Evolutionary conservation across 495 filamentous ascomycete genomes (phyloP), one percentile per base, ranked within the genome.

Genomic region (Aspergillus nidulans): DNA sequence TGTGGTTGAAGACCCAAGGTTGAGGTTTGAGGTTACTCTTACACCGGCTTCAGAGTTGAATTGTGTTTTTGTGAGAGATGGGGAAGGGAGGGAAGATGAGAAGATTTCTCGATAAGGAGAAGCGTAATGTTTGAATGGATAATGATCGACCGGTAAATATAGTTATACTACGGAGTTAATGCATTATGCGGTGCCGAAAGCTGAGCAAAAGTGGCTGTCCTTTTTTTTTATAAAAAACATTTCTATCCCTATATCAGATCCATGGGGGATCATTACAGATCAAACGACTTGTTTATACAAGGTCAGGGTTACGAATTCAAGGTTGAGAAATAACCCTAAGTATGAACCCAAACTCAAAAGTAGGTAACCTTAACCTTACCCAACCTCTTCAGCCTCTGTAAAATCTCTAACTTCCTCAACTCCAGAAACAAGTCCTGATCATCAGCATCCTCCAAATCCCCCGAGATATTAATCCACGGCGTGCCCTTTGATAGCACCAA

Each of bases 341-440:
- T 34, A 6, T 2, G 15, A 34, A 34, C 30, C 2, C 30, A 18
- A 41, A 25, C 6, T 41, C 25, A 67, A 19, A 68, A 60, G 48
- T 59, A 66, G 3, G 46, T 52, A 18, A 62, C 46, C 56, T 65
- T 66, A 0, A 60, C 47, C 52, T 69, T 75, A 18, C 56, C 53
- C 45, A 72, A 18, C 30, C 60, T 69, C 66, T 71, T 75, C 36
- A 76, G 52, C 57, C 62, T 65, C 59, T 75, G 72, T 48, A 75
- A 41, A 41, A 76, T 70, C 59, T 76, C 71, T 47, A 76, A 55
- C 49, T 67, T 71, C 21, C 72, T 63, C 18, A 76, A 39, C 49
- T 76, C 72, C 44, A 75, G 46, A 23, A 68, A 66, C 52, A 75
- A 56, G 50, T 75, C 69, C 43, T 76, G 72, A 40, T 76, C 72